These are phyloP conservation scores for Auriscalpium microsporum DNA, from an alignment of 768 basidiomycete genomes.

Conservation along the genomic window DNA sequence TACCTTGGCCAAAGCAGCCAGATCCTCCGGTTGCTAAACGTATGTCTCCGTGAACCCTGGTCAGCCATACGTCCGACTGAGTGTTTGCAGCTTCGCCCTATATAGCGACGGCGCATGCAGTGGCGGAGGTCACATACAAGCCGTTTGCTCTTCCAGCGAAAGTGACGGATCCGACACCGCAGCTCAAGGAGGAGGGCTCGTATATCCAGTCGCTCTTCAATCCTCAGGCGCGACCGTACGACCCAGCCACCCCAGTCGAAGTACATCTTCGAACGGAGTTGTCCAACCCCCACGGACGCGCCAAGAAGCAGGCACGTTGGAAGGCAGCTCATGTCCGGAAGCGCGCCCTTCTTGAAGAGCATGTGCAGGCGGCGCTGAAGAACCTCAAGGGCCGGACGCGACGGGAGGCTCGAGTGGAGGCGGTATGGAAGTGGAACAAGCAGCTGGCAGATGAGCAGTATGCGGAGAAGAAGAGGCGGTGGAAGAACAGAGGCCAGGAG, in stretches of 20 bases:
- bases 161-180: constrained; percentile 21
- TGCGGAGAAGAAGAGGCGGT: constrained; percentile 51
- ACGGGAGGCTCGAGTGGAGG: constrained; percentile 63
- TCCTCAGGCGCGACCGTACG: constrained; percentile 33
- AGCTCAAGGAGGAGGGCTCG: constrained; percentile 40
- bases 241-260: constrained; percentile 55
- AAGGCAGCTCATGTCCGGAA: constrained; percentile 43
- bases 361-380: constrained; percentile 37
- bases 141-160: constrained; percentile 41
- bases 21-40: constrained; percentile 35
- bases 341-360: constrained; percentile 42
- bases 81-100: constrained; percentile 40
- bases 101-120: constrained; percentile 56
- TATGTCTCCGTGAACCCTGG: constrained; percentile 20
- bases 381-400: constrained; percentile 51
- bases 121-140: constrained; percentile 62
- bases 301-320: constrained; percentile 77
- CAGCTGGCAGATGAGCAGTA: constrained; percentile 48
- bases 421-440: constrained; percentile 64
- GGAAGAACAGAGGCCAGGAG: constrained; percentile 31
- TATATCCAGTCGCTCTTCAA: constrained; percentile 47
- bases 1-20: constrained; percentile 64
- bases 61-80: constrained; percentile 2
- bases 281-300: constrained; percentile 73
- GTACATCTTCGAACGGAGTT: constrained; percentile 59